Evolutionary conservation across 1,284 basidiomycete species (phyloP).

Genomic region (Sanghuangporus sanghuang): DNA sequence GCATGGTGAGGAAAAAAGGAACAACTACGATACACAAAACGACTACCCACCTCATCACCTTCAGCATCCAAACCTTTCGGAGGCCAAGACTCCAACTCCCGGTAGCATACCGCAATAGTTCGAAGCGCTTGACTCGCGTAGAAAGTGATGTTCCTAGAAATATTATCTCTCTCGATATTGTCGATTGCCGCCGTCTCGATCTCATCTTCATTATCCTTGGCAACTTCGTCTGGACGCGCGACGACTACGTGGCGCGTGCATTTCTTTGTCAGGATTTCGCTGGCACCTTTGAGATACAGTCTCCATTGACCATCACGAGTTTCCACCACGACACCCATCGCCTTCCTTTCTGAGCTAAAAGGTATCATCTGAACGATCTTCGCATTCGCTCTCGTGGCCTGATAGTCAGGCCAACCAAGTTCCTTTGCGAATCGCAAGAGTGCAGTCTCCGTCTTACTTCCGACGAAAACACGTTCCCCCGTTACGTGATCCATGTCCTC

Average conservation of each 20-base stretch:
- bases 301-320: slow-evolving; percentile 55
- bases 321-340: slow-evolving; percentile 90
- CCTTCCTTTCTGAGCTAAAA: slow-evolving; percentile 92
- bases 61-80: slow-evolving; percentile 44
- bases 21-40: not conserved
- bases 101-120: slow-evolving; percentile 90
- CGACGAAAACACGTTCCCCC: slow-evolving; percentile 70
- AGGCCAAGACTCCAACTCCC: slow-evolving; percentile 86
- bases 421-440: slow-evolving; percentile 86
- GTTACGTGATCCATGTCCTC: slow-evolving; percentile 72
- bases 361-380: slow-evolving; percentile 87
- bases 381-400: slow-evolving; percentile 59
- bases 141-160: slow-evolving; percentile 88
- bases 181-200: slow-evolving; percentile 57
- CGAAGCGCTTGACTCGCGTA: slow-evolving; percentile 94
- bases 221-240: slow-evolving; percentile 30
- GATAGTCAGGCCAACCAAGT: slow-evolving; percentile 79
- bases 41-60: slow-evolving; percentile 47
- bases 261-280: slow-evolving; percentile 82
- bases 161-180: slow-evolving; percentile 52
- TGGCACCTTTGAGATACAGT: slow-evolving; percentile 89
- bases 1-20: not conserved
- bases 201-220: slow-evolving; percentile 25
- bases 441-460: slow-evolving; percentile 96
- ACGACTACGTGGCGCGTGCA: slow-evolving; percentile 75